Conservation (phyloP, 768 basidiomycete genomes). For the Postia placenta region DNA sequence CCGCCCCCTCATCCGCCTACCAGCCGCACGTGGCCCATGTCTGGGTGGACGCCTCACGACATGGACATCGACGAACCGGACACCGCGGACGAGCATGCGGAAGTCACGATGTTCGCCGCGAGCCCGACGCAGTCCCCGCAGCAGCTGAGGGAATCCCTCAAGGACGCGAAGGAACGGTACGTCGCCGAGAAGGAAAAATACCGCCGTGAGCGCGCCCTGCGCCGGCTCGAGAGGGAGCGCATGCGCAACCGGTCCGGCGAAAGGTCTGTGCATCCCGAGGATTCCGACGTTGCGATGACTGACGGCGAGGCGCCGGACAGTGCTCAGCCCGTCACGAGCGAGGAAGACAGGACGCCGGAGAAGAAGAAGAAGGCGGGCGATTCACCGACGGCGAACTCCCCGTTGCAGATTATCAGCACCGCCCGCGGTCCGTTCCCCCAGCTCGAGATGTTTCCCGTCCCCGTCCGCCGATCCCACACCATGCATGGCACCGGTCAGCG, state of each 20-base stretch:
- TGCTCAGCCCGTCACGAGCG: neutral
- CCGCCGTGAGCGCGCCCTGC: constrained; percentile 49
- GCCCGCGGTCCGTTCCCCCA: constrained; percentile 55
- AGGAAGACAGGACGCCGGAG: neutral
- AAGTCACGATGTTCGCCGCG: constrained; percentile 13
- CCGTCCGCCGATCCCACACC: constrained; percentile 38
- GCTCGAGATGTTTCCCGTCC: constrained; percentile 58
- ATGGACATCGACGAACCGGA: neutral
- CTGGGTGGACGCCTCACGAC: neutral
- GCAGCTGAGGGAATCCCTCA: constrained; percentile 32
- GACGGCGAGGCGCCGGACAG: neutral
- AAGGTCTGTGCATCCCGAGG: constrained; percentile 7
- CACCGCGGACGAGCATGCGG: constrained; percentile 2
- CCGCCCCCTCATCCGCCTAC: neutral
- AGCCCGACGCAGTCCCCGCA: constrained; percentile 9
- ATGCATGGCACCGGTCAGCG: constrained; percentile 16
- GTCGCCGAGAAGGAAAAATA: constrained; percentile 68
- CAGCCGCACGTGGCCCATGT: neutral
- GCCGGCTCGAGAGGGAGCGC: constrained; percentile 15
- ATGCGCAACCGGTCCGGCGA: constrained; percentile 15
- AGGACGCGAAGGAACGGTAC: constrained; percentile 62
- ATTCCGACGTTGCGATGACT: neutral
- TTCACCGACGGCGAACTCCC: constrained; percentile 10
- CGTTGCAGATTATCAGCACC: constrained; percentile 53
- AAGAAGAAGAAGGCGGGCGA: neutral